Evolutionary conservation across 78 protist genomes (phyloP).

Genomic region (Neovahlkampfia damariscottae): DNA sequence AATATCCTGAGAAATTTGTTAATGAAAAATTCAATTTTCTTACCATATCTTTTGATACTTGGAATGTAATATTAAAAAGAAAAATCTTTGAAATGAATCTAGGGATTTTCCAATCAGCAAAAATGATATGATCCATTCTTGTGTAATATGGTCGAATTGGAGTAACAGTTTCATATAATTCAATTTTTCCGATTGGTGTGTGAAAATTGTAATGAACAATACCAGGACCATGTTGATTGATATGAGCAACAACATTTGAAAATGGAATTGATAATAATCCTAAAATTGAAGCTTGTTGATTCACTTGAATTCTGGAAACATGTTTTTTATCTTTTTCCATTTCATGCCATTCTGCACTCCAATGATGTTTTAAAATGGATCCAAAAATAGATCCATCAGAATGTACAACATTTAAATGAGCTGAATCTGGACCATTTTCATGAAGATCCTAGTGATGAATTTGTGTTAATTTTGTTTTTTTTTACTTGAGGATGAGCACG

Average conservation of each 20-base stretch:
- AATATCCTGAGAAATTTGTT: no score
- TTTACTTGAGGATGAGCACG: not conserved
- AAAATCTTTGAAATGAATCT: not conserved
- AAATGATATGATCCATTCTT: not conserved
- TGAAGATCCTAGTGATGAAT: no score
- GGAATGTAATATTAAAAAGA: not conserved
- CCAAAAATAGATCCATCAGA: no score
- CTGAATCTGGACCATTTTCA: constrained; percentile 29
- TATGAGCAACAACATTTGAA: not conserved
- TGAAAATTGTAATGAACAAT: not conserved
- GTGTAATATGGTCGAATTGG: not conserved
- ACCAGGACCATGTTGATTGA: constrained; percentile 1
- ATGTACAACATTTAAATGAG: constrained; percentile 26
- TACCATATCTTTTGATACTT: not conserved
- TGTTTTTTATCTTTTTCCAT: no score
- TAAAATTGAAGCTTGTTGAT: no score
- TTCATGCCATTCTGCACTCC: no score
- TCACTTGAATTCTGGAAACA: no score
- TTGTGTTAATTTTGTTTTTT: no score
- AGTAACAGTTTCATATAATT: not conserved
- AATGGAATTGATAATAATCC: no score
- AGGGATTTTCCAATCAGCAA: not conserved
- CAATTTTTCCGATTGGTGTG: not conserved
- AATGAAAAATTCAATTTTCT: no score
- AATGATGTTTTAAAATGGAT: no score